Evolutionary conservation across 129 eudicot genomes (phyloP).

Genomic region (Erigeron canadensis): DNA sequence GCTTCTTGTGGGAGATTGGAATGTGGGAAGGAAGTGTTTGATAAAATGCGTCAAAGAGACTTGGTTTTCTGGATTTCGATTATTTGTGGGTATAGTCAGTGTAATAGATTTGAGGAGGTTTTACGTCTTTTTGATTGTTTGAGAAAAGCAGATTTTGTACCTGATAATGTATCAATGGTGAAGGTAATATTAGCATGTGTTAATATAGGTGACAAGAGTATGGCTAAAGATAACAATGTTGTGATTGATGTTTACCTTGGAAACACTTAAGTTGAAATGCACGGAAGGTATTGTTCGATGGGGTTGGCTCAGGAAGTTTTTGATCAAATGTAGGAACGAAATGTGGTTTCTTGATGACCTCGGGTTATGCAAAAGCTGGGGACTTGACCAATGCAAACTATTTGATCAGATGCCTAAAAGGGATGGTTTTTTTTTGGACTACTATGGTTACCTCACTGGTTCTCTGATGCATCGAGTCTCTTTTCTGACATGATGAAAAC

Average conservation of each 20-base stretch:
- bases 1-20: slow-evolving; percentile 44
- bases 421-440: slow-evolving; percentile 70
- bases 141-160: slow-evolving; percentile 39
- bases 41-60: slow-evolving; percentile 57
- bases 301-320: slow-evolving; percentile 40
- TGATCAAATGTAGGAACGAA: slow-evolving; percentile 53
- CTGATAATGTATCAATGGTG: slow-evolving; percentile 65
- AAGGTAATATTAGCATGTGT: slow-evolving; percentile 62
- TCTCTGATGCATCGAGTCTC: slow-evolving; percentile 46
- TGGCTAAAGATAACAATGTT: slow-evolving; percentile 35
- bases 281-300: slow-evolving; percentile 49
- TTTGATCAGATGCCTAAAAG: slow-evolving; percentile 55
- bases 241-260: slow-evolving; percentile 59
- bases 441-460: slow-evolving; percentile 48
- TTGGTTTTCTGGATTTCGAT: slow-evolving; percentile 69
- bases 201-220: slow-evolving; percentile 39
- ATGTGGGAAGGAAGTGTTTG: slow-evolving; percentile 50
- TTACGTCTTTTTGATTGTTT: slow-evolving; percentile 43
- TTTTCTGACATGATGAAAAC: slow-evolving; percentile 66
- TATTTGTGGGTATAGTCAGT: slow-evolving; percentile 59
- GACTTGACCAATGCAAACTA: slow-evolving; percentile 44
- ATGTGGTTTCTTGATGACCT: slow-evolving; percentile 65
- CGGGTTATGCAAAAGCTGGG: slow-evolving; percentile 48
- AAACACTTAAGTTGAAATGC: slow-evolving; percentile 62
- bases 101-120: slow-evolving; percentile 46